Evolutionary conservation across 139 green algal genomes (phyloP).

Genomic region (Chlamydomonas incerta): DNA sequence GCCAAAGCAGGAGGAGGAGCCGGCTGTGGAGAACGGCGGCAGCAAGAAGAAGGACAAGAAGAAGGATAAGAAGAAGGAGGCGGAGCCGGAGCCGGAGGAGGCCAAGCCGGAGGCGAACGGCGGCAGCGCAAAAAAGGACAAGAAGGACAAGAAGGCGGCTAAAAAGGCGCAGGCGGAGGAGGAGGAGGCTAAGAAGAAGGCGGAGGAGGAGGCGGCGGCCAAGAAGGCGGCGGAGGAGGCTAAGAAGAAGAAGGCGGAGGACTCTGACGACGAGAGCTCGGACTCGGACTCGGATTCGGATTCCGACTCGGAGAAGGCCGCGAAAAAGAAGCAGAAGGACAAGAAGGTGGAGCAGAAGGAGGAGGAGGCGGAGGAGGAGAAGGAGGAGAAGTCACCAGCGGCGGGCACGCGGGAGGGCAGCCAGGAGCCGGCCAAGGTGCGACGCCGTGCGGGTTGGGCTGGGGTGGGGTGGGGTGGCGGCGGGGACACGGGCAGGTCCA

Average conservation of each 20-base stretch:
- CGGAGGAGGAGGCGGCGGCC: neutral
- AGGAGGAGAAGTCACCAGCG: neutral
- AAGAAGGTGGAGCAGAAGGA: neutral
- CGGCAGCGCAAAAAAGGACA: neutral
- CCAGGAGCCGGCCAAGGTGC: slow-evolving; percentile 7
- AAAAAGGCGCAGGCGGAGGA: neutral
- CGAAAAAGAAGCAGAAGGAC: neutral
- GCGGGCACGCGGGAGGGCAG: slow-evolving; percentile 2
- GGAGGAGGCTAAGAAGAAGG: neutral
- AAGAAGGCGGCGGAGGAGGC: too few species aligned
- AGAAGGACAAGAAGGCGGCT: slow-evolving; percentile 35
- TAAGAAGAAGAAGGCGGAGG: neutral
- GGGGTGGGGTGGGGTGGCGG: too few species aligned
- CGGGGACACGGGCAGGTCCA: too few species aligned
- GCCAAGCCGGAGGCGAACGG: neutral
- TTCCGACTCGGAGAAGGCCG: neutral
- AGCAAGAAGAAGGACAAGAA: slow-evolving; percentile 24
- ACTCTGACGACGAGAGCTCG: too few species aligned
- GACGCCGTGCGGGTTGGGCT: neutral
- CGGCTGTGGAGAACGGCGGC: slow-evolving; percentile 1
- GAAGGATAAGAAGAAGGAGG: slow-evolving; percentile 7
- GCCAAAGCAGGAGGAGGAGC: slow-evolving; percentile 19
- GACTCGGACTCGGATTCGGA: neutral
- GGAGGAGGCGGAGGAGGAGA: slow-evolving; percentile 44
- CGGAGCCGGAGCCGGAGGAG: slow-evolving; percentile 7